These are phyloP conservation scores for Boechera retrofracta DNA, from an alignment of 345 rosid genomes.

Conservation along the genomic window DNA sequence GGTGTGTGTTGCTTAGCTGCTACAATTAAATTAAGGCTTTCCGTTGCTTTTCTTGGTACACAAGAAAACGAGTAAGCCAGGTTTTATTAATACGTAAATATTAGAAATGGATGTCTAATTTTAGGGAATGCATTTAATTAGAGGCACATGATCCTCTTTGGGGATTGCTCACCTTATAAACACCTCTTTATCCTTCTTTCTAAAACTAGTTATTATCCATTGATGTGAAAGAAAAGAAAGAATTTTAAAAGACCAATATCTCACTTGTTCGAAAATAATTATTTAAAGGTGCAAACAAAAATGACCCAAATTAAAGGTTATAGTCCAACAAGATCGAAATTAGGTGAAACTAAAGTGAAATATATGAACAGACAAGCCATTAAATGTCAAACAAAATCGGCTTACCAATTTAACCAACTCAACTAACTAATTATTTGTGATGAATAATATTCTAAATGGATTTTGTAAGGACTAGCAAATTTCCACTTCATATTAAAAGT, in stretches of 20 bases:
- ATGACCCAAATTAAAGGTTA: conserved; percentile 30
- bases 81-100: not conserved
- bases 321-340: conserved; percentile 43
- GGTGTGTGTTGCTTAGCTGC: conserved; percentile 35
- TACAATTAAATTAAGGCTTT: conserved; percentile 19
- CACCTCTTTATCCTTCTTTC: not conserved
- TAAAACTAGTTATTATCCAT: not conserved
- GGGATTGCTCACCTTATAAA: conserved; percentile 24
- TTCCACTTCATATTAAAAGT: conserved; percentile 5
- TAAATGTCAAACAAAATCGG: conserved; percentile 46
- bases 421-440: conserved; percentile 18
- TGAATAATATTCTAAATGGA: not conserved
- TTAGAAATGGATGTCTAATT: not conserved
- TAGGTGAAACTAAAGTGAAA: conserved; percentile 31
- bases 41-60: conserved; percentile 43
- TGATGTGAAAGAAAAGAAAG: not conserved
- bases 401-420: conserved; percentile 49
- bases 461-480: conserved; percentile 14
- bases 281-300: conserved; percentile 14
- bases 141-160: conserved; percentile 38
- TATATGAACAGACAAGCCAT: conserved; percentile 32
- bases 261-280: not conserved
- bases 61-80: conserved; percentile 40
- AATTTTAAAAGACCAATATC: not conserved
- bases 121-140: conserved; percentile 20